Base-by-base conservation (phyloP, 441 rosid genomes). In the Erodium chrysanthum region DNA sequence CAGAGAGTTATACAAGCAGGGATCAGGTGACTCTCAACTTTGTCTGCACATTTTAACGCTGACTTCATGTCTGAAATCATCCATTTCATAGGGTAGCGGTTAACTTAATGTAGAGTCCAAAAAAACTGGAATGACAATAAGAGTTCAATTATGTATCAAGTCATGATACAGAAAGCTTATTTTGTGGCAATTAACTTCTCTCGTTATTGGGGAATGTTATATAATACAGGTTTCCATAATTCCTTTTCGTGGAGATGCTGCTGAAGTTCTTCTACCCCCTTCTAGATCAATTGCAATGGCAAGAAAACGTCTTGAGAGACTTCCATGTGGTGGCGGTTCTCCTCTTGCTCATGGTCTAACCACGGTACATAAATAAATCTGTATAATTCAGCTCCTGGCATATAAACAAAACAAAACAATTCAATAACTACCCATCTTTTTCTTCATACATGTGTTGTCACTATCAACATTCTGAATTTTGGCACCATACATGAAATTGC, bases 321-420 rank as follows among this genome's bases (percentile, higher is more conserved):
- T 91, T 80, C 99, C 97, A 59, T 94, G 99, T 77, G 99, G 97
- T 66, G 98, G 98, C 69, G 99, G 97, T 77, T 94, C 99, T 68
- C 99, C 99, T 65, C 81, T 94, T 31, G 99, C 99, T 71, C 99
- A 94, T 75, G 99, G 99, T 77, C 85, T 94, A 73, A 89, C 97
- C 31, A 88, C 88, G 79, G 99, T 94, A 84, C 70, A 86, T 80
- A 71, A 35, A 52, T 15, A 56, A 56, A 72, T 70, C 10, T 20
- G 0, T 62, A 70, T 56, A 20, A 31, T 59, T 17, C 61, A 12
- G 44, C 66, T 60, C 27, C n/a, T 69, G 27, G 64, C 65, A 35
- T 10, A 22, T 9, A 61, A 5, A 27, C 1, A 27, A 27, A 27
- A 27, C 3, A 27, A 7, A 50, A 0, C 2, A 9, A 3, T 27